phyloP scores from a whole-genome alignment of 495 filamentous ascomycete species.

The Neurospora tetrasperma region DNA sequence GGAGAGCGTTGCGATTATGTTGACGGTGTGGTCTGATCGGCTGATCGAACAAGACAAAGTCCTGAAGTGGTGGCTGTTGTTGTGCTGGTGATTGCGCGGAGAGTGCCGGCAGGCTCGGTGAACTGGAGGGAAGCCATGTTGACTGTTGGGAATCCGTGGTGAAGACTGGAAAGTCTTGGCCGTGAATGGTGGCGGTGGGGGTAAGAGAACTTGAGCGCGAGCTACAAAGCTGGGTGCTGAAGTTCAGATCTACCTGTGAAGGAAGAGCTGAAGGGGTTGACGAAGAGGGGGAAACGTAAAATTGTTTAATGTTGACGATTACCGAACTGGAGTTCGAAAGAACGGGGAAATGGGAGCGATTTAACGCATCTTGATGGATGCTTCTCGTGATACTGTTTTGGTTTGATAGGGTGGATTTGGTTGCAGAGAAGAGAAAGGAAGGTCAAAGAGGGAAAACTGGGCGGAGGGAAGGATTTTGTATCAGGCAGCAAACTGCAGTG shows the following conservation, averaged over 20 bases:
- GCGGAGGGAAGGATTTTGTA: constrained; percentile 20
- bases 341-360: constrained; percentile 15
- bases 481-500: constrained; percentile 24
- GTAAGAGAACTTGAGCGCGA: constrained; percentile 36
- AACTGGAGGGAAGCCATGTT: constrained; percentile 52
- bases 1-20: constrained; percentile 38
- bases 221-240: constrained; percentile 37
- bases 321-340: constrained; percentile 9
- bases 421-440: constrained; percentile 17
- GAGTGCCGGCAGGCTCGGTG: constrained; percentile 47
- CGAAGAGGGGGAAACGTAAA: constrained; percentile 33
- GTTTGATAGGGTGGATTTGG: constrained; percentile 11
- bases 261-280: constrained; percentile 37
- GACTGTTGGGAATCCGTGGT: constrained; percentile 48
- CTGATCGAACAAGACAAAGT: constrained; percentile 46
- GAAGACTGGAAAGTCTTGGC: constrained; percentile 46
- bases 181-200: constrained; percentile 40
- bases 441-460: constrained; percentile 11
- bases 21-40: constrained; percentile 33
- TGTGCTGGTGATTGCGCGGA: constrained; percentile 40
- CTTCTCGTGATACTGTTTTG: constrained; percentile 12
- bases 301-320: constrained; percentile 35
- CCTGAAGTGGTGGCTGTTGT: constrained; percentile 35
- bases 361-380: constrained; percentile 32
- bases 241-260: constrained; percentile 46